These are phyloP conservation scores for Umbelopsis sp. DNA, from an alignment of 192 early-diverging fungal species.

Conservation along the genomic window DNA sequence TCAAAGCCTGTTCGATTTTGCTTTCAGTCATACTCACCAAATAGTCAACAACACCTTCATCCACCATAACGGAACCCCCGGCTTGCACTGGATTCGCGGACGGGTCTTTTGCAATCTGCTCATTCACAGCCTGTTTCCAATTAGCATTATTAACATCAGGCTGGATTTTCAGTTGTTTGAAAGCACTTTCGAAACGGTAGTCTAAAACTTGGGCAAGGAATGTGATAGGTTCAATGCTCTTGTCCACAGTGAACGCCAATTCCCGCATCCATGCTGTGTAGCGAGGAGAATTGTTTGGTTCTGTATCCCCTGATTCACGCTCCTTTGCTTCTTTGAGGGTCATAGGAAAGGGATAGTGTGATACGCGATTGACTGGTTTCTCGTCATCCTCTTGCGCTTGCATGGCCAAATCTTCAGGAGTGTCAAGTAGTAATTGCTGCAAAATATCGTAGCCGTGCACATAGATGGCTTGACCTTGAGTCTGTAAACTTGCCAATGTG, in stretches of 20 bases:
- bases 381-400: conserved; percentile 2
- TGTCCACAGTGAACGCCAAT: conserved; percentile 37
- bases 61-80: conserved; percentile 32
- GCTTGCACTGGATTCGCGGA: conserved; percentile 4
- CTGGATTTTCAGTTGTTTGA: conserved; percentile 34
- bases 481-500: conserved; percentile 38
- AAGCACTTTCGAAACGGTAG: conserved; percentile 44
- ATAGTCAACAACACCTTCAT: conserved; percentile 40
- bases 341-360: conserved; percentile 30
- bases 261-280: conserved; percentile 47
- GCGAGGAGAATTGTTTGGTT: conserved; percentile 30
- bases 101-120: neutral
- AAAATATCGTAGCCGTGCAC: conserved; percentile 41
- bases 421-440: conserved; percentile 30
- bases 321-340: conserved; percentile 34
- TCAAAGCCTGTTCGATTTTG: too few relatives aligned
- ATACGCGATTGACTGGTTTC: neutral
- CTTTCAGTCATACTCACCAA: conserved; percentile 22
- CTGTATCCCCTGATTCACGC: conserved; percentile 24
- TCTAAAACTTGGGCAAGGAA: conserved; percentile 41
- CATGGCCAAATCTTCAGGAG: conserved; percentile 8
- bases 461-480: conserved; percentile 1
- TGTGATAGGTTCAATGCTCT: conserved; percentile 43
- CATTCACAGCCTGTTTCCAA: conserved; percentile 12
- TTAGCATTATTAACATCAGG: conserved; percentile 8